These are phyloP conservation scores for Aspergillus sparsus DNA, from an alignment of 495 filamentous ascomycete genomes.

Conservation along the genomic window DNA sequence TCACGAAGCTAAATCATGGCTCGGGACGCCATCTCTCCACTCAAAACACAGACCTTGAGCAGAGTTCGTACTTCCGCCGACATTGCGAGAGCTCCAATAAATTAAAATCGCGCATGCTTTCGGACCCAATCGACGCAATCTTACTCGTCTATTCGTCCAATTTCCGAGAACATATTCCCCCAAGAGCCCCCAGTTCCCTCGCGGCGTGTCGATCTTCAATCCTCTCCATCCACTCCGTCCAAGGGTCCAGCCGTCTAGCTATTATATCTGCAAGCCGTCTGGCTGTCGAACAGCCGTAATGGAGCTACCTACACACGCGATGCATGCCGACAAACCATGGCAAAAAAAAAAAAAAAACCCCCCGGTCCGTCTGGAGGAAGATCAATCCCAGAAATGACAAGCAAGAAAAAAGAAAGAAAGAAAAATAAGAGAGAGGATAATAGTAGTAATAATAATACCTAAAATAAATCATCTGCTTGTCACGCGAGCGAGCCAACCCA, in stretches of 20 bases:
- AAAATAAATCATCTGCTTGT: neutral
- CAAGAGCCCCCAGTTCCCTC: neutral
- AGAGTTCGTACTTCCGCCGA: conserved; percentile 9
- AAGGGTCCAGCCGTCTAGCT: conserved; percentile 20
- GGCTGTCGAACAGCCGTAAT: neutral
- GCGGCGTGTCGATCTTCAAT: conserved; percentile 17
- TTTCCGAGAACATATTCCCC: conserved; percentile 3
- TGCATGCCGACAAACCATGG: conserved; percentile 3
- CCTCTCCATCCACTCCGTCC: conserved; percentile 3
- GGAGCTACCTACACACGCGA: neutral
- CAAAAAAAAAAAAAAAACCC: neutral
- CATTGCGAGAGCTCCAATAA: neutral
- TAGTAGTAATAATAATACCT: neutral
- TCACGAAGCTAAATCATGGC: neutral
- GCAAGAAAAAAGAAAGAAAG: neutral
- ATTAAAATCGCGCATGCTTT: neutral
- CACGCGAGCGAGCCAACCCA: conserved; percentile 3
- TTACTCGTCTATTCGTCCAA: conserved; percentile 13
- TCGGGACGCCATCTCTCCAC: neutral
- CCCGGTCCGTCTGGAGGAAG: conserved; percentile 8
- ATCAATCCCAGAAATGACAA: conserved; percentile 1
- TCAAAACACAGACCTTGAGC: conserved; percentile 4
- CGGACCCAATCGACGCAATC: neutral
- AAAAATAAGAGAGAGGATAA: neutral
- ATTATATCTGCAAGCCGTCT: neutral